Conservation (phyloP, 192 early-diverging fungal species). For the Phlyctochytrium planicorne region DNA sequence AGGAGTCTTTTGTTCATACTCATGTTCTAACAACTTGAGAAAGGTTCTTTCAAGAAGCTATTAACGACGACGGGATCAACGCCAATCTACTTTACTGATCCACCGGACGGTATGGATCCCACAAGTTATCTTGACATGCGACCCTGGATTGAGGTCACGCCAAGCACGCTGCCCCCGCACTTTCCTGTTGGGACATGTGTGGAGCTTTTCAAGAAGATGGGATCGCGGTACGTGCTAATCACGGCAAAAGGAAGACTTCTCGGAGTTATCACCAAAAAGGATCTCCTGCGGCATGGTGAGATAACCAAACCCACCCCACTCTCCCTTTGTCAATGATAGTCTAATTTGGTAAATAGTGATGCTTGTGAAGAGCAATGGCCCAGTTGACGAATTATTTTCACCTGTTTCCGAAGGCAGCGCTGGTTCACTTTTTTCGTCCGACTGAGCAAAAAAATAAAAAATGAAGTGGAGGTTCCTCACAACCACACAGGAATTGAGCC, state of each 20-base stretch:
- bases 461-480: constrained; percentile 31
- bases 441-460: background rate
- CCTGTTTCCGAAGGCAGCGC: too few species aligned
- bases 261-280: constrained; percentile 48
- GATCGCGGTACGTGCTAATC: constrained; percentile 42
- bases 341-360: too few species aligned
- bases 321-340: too few species aligned
- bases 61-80: background rate
- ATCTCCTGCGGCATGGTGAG: constrained; percentile 40
- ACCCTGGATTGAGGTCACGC: constrained; percentile 50
- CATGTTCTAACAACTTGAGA: constrained; percentile 5
- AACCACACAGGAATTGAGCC: constrained; percentile 12
- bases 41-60: background rate
- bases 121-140: constrained; percentile 35
- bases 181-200: constrained; percentile 46
- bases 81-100: constrained; percentile 6
- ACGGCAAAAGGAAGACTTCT: constrained; percentile 21
- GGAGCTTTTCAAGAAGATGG: constrained; percentile 59
- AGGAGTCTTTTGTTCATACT: constrained; percentile 13
- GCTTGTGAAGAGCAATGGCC: background rate
- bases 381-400: background rate
- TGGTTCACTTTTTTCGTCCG: too few species aligned
- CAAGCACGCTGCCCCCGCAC: constrained; percentile 40
- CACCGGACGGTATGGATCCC: background rate
- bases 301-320: background rate